Conservation (phyloP, 129 eudicot genomes). For the Lactuca saligna region DNA sequence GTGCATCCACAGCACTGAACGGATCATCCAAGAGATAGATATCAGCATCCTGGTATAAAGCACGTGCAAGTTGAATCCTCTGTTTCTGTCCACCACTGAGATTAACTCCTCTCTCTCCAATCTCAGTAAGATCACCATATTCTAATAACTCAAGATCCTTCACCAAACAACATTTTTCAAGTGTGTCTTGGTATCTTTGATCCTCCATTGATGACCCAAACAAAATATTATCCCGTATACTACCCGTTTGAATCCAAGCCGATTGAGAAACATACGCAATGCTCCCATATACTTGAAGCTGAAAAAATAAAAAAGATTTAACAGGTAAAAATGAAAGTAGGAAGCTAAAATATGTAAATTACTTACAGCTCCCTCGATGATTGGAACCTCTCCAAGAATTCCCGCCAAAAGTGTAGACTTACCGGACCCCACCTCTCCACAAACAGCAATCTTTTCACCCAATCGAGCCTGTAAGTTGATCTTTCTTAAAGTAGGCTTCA, state of each 20-base stretch:
- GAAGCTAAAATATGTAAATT: not conserved
- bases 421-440: slow-evolving; percentile 98
- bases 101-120: slow-evolving; percentile 97
- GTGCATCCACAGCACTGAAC: slow-evolving; percentile 99
- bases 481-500: slow-evolving; percentile 61
- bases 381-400: slow-evolving; percentile 92
- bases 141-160: slow-evolving; percentile 79
- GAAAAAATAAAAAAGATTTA: not conserved
- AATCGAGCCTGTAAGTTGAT: slow-evolving; percentile 53
- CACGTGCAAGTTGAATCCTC: slow-evolving; percentile 97
- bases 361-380: slow-evolving; percentile 74
- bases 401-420: slow-evolving; percentile 92
- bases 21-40: slow-evolving; percentile 96
- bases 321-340: not conserved
- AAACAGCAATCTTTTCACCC: slow-evolving; percentile 82
- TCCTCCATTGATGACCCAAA: slow-evolving; percentile 69
- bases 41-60: slow-evolving; percentile 88
- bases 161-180: slow-evolving; percentile 66
- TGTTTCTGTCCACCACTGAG: slow-evolving; percentile 98
- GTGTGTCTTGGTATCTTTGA: slow-evolving; percentile 69
- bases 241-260: slow-evolving; percentile 98
- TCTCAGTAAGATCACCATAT: slow-evolving; percentile 75
- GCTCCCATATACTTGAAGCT: slow-evolving; percentile 75
- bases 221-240: slow-evolving; percentile 76
- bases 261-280: slow-evolving; percentile 94